These are phyloP conservation scores for Cladosporium halotolerans DNA, from an alignment of 2,329 filamentous ascomycete species.

Conservation along the genomic window DNA sequence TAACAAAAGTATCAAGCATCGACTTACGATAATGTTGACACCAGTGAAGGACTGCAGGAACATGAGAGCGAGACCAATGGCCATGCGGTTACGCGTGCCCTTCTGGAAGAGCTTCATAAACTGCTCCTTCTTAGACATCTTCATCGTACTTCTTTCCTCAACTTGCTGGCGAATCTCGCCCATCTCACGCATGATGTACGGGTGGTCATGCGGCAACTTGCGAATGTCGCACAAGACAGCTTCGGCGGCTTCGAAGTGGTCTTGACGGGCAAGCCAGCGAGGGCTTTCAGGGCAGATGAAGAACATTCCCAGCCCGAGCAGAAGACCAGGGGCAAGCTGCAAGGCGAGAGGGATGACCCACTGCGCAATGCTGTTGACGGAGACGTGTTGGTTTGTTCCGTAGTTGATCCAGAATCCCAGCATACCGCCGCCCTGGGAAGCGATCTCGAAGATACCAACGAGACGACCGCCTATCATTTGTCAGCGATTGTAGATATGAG, in stretches of 20 bases:
- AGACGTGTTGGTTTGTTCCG: conserved; percentile 36
- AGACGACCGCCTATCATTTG: conserved; percentile 44
- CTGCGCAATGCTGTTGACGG: conserved; percentile 44
- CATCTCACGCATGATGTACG: conserved; percentile 45
- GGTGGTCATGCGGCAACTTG: conserved; percentile 37
- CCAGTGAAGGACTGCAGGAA: conserved; percentile 33
- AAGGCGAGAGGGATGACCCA: conserved; percentile 58
- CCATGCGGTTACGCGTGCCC: conserved; percentile 34
- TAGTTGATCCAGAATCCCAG: conserved; percentile 41
- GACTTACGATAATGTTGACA: conserved; percentile 28
- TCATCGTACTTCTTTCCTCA: conserved; percentile 47
- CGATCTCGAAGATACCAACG: conserved; percentile 61
- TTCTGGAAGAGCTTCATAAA: conserved; percentile 37
- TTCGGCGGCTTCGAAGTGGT: conserved; percentile 33
- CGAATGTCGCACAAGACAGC: conserved; percentile 40
- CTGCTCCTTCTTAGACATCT: conserved; percentile 59
- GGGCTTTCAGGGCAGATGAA: conserved; percentile 31
- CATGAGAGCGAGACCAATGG: conserved; percentile 35
- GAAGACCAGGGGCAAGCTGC: conserved; percentile 37
- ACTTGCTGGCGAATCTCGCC: conserved; percentile 39
- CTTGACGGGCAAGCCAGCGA: conserved; percentile 17
- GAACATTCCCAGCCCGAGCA: conserved; percentile 33
- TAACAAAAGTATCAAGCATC: conserved; percentile 14
- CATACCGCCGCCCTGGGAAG: conserved; percentile 57
- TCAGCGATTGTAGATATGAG: background rate